Evolutionary conservation across 164 flowering plant species (phyloP).

Genomic region (Warburgia ugandensis): DNA sequence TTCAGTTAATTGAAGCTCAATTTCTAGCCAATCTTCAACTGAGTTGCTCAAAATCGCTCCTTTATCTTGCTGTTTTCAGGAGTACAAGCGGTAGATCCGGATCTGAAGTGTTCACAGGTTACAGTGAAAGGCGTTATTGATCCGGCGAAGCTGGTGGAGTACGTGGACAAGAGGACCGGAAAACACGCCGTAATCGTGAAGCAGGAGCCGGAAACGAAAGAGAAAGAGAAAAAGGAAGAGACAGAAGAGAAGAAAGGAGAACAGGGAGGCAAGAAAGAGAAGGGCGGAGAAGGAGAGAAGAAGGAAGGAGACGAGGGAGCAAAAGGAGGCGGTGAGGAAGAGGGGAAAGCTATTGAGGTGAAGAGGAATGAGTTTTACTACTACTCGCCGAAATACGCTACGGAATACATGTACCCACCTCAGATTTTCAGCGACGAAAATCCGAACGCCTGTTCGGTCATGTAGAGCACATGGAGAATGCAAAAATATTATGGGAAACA

Average conservation of each 20-base stretch:
- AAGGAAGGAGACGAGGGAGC: conserved; percentile 7
- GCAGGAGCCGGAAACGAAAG: conserved; percentile 51
- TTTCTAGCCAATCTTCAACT: no score
- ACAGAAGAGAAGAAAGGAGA: conserved; percentile 22
- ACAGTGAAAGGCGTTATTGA: conserved; percentile 71
- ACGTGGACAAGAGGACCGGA: conserved; percentile 69
- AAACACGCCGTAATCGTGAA: conserved; percentile 63
- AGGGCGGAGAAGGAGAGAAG: conserved; percentile 9
- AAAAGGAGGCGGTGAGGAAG: conserved; percentile 17
- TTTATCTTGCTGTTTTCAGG: no score
- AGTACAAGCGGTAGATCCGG: conserved; percentile 65
- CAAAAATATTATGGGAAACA: no score
- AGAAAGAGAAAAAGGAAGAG: conserved; percentile 18
- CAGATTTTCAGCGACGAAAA: conserved; percentile 18
- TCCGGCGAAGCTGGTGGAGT: conserved; percentile 53
- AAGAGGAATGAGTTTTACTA: conserved; percentile 6
- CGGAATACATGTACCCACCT: conserved; percentile 10
- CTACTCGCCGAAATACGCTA: conserved; percentile 5
- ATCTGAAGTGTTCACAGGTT: conserved; percentile 68
- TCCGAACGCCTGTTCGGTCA: conserved; percentile 18
- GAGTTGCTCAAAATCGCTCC: no score
- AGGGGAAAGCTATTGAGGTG: conserved; percentile 8
- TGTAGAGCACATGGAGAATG: background rate
- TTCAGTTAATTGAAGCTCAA: no score
- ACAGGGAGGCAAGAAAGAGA: conserved; percentile 22